Percentiles rank a stretch among this genome's conserved stretches.
Conservation (phyloP, 2,329 filamentous ascomycete genomes). For the Fusarium sp. region DNA sequence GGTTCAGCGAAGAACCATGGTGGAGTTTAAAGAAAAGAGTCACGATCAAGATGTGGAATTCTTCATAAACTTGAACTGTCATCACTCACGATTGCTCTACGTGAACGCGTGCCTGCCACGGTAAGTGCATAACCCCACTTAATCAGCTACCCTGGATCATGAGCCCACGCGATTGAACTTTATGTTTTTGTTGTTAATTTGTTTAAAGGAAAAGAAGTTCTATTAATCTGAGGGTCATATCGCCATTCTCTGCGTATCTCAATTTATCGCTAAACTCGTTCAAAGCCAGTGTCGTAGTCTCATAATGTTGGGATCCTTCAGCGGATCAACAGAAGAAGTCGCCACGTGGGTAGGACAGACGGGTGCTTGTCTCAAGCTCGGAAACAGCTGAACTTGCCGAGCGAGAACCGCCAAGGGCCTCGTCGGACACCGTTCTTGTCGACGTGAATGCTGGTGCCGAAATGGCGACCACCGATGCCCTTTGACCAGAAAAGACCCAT, state of each 20-base stretch:
- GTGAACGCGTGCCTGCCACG: conserved; percentile 24
- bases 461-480: conserved; percentile 59
- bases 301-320: conserved; percentile 5
- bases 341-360: background rate
- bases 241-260: background rate
- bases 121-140: conserved; percentile 9
- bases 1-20: background rate
- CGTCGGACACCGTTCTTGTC: conserved; percentile 60
- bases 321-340: background rate
- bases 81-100: conserved; percentile 9
- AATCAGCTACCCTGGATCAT: conserved; percentile 18
- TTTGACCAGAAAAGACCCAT: conserved; percentile 64
- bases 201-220: background rate
- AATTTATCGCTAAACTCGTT: conserved; percentile 15
- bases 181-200: background rate
- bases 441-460: conserved; percentile 62
- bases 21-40: background rate
- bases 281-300: conserved; percentile 17
- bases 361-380: conserved; percentile 38
- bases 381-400: conserved; percentile 66
- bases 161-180: background rate
- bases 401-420: conserved; percentile 63
- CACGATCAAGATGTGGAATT: background rate
- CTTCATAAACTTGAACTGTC: conserved; percentile 5
- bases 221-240: conserved; percentile 12